Percentiles rank a stretch among this genome's conserved stretches.
Evolutionary conservation across 768 basidiomycete species (phyloP).

Genomic region (Xerocomus brunneocitrinus): DNA sequence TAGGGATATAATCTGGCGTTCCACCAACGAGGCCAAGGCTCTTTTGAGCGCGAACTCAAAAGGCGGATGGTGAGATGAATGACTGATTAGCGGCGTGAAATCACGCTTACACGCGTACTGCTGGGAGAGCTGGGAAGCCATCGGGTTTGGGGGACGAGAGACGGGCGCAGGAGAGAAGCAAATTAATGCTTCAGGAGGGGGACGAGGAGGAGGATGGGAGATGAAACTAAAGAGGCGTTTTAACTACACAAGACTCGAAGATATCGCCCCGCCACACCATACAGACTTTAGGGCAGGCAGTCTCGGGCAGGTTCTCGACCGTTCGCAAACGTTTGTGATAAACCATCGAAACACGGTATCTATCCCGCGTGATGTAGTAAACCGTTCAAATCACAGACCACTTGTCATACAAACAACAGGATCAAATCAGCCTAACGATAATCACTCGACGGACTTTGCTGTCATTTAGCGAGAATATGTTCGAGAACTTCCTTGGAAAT

Average conservation of each 20-base stretch:
- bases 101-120: slow-evolving; percentile 76
- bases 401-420: neutral
- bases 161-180: slow-evolving; percentile 54
- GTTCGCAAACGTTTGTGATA: too few relatives aligned
- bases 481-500: slow-evolving; percentile 1
- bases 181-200: slow-evolving; percentile 69
- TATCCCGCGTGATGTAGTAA: neutral
- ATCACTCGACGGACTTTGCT: neutral
- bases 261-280: slow-evolving; percentile 1
- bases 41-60: slow-evolving; percentile 90
- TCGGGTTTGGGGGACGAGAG: slow-evolving; percentile 35
- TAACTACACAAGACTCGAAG: neutral
- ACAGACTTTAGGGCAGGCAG: slow-evolving; percentile 19
- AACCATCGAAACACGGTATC: neutral
- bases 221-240: slow-evolving; percentile 15
- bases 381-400: neutral
- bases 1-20: slow-evolving; percentile 65
- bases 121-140: slow-evolving; percentile 74
- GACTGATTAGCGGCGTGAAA: slow-evolving; percentile 3
- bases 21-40: slow-evolving; percentile 80
- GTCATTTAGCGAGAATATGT: neutral
- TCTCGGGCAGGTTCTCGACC: too few relatives aligned
- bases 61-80: slow-evolving; percentile 15
- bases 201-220: slow-evolving; percentile 19
- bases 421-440: neutral